These are phyloP conservation scores for Adansonia digitata DNA, from an alignment of 345 rosid genomes.

Conservation along the genomic window DNA sequence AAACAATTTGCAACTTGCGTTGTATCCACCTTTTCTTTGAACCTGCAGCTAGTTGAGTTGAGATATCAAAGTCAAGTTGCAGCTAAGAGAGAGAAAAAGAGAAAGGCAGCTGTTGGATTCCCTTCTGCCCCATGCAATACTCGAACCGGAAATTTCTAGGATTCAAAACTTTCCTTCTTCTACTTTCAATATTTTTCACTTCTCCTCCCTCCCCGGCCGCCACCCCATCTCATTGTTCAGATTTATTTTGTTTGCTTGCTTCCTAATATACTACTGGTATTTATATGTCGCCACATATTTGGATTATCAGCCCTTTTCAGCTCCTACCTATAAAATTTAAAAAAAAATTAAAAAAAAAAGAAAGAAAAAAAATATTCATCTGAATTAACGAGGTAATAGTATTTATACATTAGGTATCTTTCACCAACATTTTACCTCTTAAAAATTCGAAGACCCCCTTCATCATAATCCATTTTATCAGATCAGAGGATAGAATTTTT, in stretches of 20 bases:
- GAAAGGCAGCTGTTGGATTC: conserved; percentile 15
- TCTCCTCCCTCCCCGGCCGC: too few relatives aligned
- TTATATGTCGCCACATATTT: neutral
- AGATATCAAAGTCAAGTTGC: conserved; percentile 23
- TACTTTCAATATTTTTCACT: too few relatives aligned
- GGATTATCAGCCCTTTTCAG: neutral
- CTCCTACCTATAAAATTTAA: neutral
- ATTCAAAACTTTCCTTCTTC: neutral
- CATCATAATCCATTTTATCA: neutral
- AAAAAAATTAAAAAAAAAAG: too few relatives aligned
- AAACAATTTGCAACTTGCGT: conserved; percentile 23
- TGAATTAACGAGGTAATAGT: neutral
- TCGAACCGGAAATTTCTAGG: conserved; percentile 2
- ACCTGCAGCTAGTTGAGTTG: conserved; percentile 10
- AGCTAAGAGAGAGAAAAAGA: conserved; percentile 1
- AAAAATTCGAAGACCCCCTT: neutral
- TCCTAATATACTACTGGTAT: neutral
- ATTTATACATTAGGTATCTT: neutral
- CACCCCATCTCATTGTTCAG: neutral
- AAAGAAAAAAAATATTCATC: neutral
- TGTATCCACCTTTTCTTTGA: conserved; percentile 5
- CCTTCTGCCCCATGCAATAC: conserved; percentile 14
- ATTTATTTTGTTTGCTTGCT: neutral
- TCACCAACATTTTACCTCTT: neutral
- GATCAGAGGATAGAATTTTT: neutral